A percentile compares a stretch with the other conserved stretches of the same genome.
Conservation (phyloP, 805 yeast genomes). For the Torulaspora delbrueckii region DNA sequence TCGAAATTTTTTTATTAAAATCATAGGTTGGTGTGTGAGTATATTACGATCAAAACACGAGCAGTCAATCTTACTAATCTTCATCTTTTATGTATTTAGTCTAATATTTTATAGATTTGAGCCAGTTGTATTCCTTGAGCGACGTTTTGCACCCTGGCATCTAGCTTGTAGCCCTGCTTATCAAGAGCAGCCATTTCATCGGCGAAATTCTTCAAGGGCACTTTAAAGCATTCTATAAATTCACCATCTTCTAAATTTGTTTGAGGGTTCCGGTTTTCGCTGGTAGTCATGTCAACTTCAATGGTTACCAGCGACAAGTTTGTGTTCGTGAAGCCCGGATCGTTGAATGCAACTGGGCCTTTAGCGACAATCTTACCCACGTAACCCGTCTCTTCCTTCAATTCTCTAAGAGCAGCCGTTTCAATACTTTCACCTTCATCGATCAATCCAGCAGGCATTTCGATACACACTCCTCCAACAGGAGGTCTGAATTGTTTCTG, state of each 20-base stretch:
- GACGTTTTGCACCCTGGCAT: constrained; percentile 81
- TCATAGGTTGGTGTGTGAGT: no score
- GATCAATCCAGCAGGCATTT: constrained; percentile 91
- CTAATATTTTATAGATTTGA: constrained; percentile 25
- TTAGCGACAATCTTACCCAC: constrained; percentile 54
- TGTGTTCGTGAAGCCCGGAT: constrained; percentile 89
- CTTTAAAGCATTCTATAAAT: constrained; percentile 81
- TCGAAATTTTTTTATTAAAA: constrained; percentile 24
- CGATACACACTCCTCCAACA: constrained; percentile 79
- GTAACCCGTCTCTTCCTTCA: constrained; percentile 91
- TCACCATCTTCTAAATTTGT: constrained; percentile 85
- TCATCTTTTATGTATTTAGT: not conserved
- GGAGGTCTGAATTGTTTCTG: constrained; percentile 96
- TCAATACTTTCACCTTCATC: constrained; percentile 78
- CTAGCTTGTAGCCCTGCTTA: constrained; percentile 67
- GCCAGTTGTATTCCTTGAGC: constrained; percentile 76
- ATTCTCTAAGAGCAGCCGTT: constrained; percentile 79
- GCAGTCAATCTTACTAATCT: no score
- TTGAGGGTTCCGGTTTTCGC: constrained; percentile 61
- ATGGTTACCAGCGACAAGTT: constrained; percentile 76
- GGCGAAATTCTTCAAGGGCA: constrained; percentile 58
- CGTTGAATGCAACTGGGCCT: constrained; percentile 56
- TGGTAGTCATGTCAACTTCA: constrained; percentile 63
- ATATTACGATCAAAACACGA: no score
- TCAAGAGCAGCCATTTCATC: constrained; percentile 48